Base-by-base conservation (phyloP, 768 basidiomycete genomes). In the Rhodotorula babjevae region DNA sequence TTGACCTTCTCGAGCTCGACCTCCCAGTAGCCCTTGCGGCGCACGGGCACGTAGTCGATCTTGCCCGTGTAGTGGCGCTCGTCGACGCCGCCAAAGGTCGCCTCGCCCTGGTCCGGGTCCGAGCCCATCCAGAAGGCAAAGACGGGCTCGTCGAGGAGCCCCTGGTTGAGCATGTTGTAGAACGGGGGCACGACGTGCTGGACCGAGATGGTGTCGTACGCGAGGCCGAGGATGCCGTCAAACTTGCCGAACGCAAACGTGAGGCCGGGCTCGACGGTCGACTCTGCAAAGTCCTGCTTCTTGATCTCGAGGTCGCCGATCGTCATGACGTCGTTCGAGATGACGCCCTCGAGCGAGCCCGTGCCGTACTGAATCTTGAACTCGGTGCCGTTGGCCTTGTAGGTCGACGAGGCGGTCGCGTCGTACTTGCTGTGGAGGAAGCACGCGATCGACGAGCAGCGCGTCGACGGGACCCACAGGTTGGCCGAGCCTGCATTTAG, bases 351-450 rank as follows among this genome's bases (percentile, higher is more conserved):
- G 88, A 99, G 92, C 3, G 93, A 93, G 36, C 96, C 96, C 44
- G 92, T 90, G 23, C 96, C 96, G 79, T 98, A 98, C 73, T 87
- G 90, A 76, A 98, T 99, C 56, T 88, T 86, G 78, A 99, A 98
- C 11, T 85, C 84, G 60, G 91, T 84, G 11, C 93, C 95, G 81
- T 98, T 99, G 76, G 87, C 84, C 82, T 90, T 91, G 87, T 95
- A 88, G 0, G 93, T 87, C 1, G 88, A 87, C 0, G 96, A 99
- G 0, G 85, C 72, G 21, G 82, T 79, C 2, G 90, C 88, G 75
- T 96, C 89, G 80, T 96, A 98, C 84, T 96, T 97, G 71, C 36
- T 7, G 79, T 99, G 96, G 44, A 98, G 86, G 88, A 92, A 93
- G 82, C 92, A 93, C 16, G 92, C 91, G 75, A 94, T 93, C 27